These are phyloP conservation scores for Bromus sterilis DNA, from an alignment of 176 grass and related monocot species.

Conservation along the genomic window DNA sequence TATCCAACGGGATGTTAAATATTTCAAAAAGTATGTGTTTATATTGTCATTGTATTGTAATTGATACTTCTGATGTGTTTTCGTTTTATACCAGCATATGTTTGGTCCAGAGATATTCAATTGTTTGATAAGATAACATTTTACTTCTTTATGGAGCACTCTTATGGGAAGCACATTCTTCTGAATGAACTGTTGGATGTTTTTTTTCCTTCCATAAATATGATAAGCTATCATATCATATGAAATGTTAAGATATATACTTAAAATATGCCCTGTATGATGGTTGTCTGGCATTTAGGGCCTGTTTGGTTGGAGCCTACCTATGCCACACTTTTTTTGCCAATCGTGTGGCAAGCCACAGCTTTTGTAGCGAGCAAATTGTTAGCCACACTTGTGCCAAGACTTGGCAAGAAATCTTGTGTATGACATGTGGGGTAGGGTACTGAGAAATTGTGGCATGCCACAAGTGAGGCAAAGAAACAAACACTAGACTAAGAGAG, in stretches of 20 bases:
- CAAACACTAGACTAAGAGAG: background rate
- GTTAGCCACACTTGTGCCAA: background rate
- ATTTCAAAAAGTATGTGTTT: background rate
- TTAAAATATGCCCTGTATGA: background rate
- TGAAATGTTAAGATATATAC: background rate
- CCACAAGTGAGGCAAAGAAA: background rate
- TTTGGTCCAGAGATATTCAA: background rate
- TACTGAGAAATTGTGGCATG: background rate
- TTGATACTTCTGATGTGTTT: background rate
- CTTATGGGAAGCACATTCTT: background rate
- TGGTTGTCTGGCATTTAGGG: background rate
- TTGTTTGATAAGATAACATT: constrained; percentile 1
- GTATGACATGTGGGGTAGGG: background rate
- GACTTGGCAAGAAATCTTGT: background rate
- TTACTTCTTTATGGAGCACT: background rate
- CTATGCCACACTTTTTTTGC: background rate
- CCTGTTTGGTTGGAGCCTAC: background rate
- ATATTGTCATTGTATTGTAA: background rate
- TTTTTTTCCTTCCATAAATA: background rate
- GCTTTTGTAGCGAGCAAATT: background rate
- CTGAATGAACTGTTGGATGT: background rate
- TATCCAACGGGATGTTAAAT: background rate
- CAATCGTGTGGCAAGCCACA: background rate
- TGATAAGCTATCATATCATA: background rate
- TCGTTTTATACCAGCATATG: background rate